Base-by-base conservation (phyloP, 139 green algal genomes). In the Limnomonas spitsbergensis region DNA sequence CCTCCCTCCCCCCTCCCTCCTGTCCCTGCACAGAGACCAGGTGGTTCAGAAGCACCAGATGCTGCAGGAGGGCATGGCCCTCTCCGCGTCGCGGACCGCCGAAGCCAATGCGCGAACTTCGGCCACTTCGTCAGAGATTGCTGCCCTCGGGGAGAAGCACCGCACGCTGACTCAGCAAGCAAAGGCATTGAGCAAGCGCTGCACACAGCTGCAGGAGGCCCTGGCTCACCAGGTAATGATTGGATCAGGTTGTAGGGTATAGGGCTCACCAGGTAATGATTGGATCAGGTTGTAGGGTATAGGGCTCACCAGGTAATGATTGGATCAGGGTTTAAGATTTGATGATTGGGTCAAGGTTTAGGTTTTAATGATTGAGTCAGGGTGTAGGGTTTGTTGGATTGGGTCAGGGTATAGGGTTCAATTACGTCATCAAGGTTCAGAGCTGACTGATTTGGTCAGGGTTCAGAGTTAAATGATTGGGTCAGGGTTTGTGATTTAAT, bases 11-110 rank as follows among this genome's bases (percentile, higher is more conserved):
- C n/a, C n/a, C n/a, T 61, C 47, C 20, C 47, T 61, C 20, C 14
- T 20, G 29, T 70, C 4, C 27, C 24, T 4, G 56, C 56, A 70
- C 56, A 70, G 56, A 70, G 56, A 70, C 29, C 56, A 70, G 56
- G 7, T 70, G 56, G n/a, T 32, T 7, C n/a, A 70, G 56, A 24
- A 32, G 56, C 56, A 70, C 29, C 27, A 36, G 29, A 4, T 35
- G 56, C 56, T 70, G 27, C 56, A 70, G 29, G 56, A 32, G 56
- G 29, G 7, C 9, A 7, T 37, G n/a, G 29, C 56, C 9, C 4
- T 32, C 6, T 24, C 56, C 56, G 29, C n/a, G n/a, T 7, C 9
- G 56, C 29, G 4, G n/a, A 32, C n/a, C n/a, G n/a, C 9, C 4
- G 14, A 70, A 20, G 56, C 56, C 4, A 4, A 70, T 4, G 24